phyloP scores from a whole-genome alignment of 2,329 filamentous ascomycete genomes.

The Epichloe elymi region DNA sequence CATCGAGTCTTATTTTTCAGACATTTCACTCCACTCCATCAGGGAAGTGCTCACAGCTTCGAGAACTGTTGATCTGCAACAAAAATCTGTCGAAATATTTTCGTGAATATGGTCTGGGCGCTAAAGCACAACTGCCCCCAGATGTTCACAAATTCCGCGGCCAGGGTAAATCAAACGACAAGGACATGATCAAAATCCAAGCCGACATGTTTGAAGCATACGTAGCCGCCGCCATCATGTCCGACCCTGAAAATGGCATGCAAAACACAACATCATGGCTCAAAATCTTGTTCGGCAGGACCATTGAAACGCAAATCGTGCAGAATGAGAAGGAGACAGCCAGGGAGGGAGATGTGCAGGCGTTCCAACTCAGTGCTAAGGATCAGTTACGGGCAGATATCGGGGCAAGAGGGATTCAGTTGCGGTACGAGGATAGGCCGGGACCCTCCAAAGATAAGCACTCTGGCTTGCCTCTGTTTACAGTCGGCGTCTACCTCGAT shows the following conservation, averaged over 20 bases:
- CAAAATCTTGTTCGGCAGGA: slow-evolving; percentile 57
- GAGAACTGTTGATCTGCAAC: slow-evolving; percentile 73
- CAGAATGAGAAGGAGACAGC: slow-evolving; percentile 10
- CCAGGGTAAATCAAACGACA: slow-evolving; percentile 25
- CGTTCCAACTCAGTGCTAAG: slow-evolving; percentile 12
- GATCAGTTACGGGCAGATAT: slow-evolving; percentile 26
- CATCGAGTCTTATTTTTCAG: slow-evolving; percentile 61
- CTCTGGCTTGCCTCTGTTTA: slow-evolving; percentile 42
- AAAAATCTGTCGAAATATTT: slow-evolving; percentile 60
- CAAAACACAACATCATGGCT: slow-evolving; percentile 55
- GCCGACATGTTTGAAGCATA: slow-evolving; percentile 90
- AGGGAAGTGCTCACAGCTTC: slow-evolving; percentile 60
- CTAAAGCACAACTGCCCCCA: slow-evolving; percentile 43
- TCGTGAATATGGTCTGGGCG: slow-evolving; percentile 55
- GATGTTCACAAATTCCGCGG: slow-evolving; percentile 23
- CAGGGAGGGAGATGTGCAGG: background rate
- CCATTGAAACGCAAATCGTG: slow-evolving; percentile 41
- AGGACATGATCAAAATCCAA: slow-evolving; percentile 55
- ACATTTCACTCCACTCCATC: slow-evolving; percentile 53
- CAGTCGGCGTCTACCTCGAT: slow-evolving; percentile 50
- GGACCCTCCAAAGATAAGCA: slow-evolving; percentile 39
- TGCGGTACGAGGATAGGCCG: slow-evolving; percentile 48
- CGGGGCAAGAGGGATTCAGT: slow-evolving; percentile 40
- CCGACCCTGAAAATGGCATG: slow-evolving; percentile 51
- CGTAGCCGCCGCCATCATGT: slow-evolving; percentile 63